Conservation (phyloP, 2,329 filamentous ascomycete genomes). For the Aspergillus sp. region DNA sequence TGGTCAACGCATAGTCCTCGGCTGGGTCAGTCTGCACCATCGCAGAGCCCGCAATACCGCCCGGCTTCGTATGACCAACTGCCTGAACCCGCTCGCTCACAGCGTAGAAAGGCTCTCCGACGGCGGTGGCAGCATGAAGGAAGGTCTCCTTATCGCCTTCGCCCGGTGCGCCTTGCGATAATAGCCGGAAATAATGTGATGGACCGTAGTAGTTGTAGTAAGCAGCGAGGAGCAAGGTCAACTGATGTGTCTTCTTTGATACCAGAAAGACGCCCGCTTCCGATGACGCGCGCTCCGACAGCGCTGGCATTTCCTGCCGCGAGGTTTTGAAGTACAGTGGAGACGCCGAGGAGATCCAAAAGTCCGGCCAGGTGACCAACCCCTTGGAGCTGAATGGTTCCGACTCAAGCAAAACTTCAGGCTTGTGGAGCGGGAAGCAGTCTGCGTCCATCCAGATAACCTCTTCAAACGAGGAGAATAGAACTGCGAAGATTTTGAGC, state of each 20-base stretch:
- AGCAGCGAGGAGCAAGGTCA: constrained; percentile 38
- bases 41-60: constrained; percentile 36
- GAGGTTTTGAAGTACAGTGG: constrained; percentile 48
- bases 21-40: constrained; percentile 44
- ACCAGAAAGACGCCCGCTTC: constrained; percentile 41
- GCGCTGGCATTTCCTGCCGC: constrained; percentile 34
- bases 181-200: constrained; percentile 41
- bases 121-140: constrained; percentile 36
- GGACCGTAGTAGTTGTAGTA: constrained; percentile 43
- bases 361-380: constrained; percentile 60
- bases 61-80: constrained; percentile 33
- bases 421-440: constrained; percentile 54
- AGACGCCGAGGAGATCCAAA: constrained; percentile 49
- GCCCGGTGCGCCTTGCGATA: constrained; percentile 42
- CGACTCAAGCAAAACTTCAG: constrained; percentile 51
- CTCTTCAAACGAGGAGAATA: constrained; percentile 62
- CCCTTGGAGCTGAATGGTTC: constrained; percentile 56
- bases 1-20: constrained; percentile 38
- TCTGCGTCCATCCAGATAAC: constrained; percentile 63
- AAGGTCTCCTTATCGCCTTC: constrained; percentile 46
- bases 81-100: constrained; percentile 41
- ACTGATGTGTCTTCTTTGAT: constrained; percentile 38
- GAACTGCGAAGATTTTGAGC: constrained; percentile 59
- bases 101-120: constrained; percentile 38
- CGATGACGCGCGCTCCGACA: constrained; percentile 39